These are phyloP conservation scores for Crassisporium funariophilum DNA, from an alignment of 768 basidiomycete genomes.

Conservation along the genomic window DNA sequence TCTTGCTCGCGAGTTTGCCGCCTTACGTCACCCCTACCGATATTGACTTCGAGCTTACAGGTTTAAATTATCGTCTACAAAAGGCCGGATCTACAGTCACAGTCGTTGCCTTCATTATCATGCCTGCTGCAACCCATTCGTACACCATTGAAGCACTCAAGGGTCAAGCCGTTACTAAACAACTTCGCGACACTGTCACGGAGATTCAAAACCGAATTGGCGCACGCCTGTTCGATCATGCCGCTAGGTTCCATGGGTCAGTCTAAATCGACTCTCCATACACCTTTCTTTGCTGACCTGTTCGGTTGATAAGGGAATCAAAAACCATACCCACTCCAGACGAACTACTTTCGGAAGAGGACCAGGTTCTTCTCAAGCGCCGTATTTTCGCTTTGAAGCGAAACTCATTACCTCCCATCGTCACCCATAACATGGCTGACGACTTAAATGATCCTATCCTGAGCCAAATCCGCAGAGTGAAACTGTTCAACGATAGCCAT, in stretches of 20 bases:
- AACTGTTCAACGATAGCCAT: slow-evolving; percentile 83
- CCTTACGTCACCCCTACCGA: slow-evolving; percentile 1
- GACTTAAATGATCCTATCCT: slow-evolving; percentile 91
- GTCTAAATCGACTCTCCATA: too few relatives aligned
- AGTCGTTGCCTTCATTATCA: slow-evolving; percentile 97
- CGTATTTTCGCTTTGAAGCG: slow-evolving; percentile 96
- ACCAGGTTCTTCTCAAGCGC: slow-evolving; percentile 92
- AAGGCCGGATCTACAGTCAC: slow-evolving; percentile 72
- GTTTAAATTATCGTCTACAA: slow-evolving; percentile 54
- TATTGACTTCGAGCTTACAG: slow-evolving; percentile 22
- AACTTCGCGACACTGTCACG: slow-evolving; percentile 91
- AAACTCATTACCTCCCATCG: slow-evolving; percentile 90
- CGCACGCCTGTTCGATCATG: slow-evolving; percentile 89
- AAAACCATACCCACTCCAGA: slow-evolving; percentile 74
- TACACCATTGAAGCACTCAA: slow-evolving; percentile 98
- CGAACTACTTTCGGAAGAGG: slow-evolving; percentile 84
- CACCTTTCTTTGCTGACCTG: too few relatives aligned
- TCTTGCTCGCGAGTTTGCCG: slow-evolving; percentile 68
- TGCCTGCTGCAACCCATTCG: slow-evolving; percentile 94
- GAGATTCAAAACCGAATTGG: slow-evolving; percentile 96
- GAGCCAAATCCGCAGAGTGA: slow-evolving; percentile 91
- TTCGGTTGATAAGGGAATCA: slow-evolving; percentile 60
- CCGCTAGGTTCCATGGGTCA: slow-evolving; percentile 89
- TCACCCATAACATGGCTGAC: slow-evolving; percentile 99
- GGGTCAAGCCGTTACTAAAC: slow-evolving; percentile 94